phyloP scores from a whole-genome alignment of 2,329 filamentous ascomycete genomes.

The Cladophialophora carrionii region DNA sequence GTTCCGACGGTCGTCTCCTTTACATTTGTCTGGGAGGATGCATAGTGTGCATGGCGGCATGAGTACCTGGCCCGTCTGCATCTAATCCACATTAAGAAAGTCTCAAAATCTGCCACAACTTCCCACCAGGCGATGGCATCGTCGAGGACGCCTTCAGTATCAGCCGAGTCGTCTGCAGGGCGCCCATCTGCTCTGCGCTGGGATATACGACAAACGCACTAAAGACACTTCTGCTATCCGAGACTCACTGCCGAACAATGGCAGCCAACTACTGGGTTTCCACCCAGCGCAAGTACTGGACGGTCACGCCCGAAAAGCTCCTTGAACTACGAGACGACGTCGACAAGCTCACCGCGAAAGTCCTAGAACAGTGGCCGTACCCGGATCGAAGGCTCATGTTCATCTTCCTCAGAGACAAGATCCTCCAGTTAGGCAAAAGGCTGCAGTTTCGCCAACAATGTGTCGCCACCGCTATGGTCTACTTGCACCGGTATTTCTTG shows the following conservation, averaged over 20 bases:
- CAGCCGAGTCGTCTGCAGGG: background rate
- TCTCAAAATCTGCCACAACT: background rate
- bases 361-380: slow-evolving; percentile 78
- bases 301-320: slow-evolving; percentile 81
- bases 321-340: slow-evolving; percentile 74
- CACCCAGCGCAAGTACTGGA: slow-evolving; percentile 87
- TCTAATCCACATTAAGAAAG: background rate
- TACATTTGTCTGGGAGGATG: background rate
- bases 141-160: background rate
- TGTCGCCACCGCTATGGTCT: slow-evolving; percentile 90
- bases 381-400: slow-evolving; percentile 80
- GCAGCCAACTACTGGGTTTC: slow-evolving; percentile 97
- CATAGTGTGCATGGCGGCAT: background rate
- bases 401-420: slow-evolving; percentile 89
- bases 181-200: background rate
- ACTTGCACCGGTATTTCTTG: slow-evolving; percentile 90
- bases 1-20: background rate
- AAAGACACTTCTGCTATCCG: background rate
- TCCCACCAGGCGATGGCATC: background rate
- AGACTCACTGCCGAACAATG: slow-evolving; percentile 57
- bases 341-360: slow-evolving; percentile 69
- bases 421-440: slow-evolving; percentile 80
- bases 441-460: slow-evolving; percentile 86
- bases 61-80: background rate
- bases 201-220: background rate